These are phyloP conservation scores for Sugiyamaella novakii DNA, from an alignment of 1,139 yeast species.

Conservation along the genomic window DNA sequence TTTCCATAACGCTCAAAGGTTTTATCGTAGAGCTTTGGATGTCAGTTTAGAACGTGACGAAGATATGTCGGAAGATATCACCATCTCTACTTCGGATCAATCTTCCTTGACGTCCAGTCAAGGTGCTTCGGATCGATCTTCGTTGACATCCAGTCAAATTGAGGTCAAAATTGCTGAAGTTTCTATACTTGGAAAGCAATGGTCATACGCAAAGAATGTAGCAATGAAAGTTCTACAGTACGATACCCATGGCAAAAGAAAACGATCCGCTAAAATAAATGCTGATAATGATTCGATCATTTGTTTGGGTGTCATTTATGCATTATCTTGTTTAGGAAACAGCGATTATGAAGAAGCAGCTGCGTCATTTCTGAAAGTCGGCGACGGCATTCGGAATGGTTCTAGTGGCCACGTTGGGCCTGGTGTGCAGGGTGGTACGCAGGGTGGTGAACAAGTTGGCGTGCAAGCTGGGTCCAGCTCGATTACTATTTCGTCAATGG, in stretches of 20 bases:
- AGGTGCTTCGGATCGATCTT: background rate
- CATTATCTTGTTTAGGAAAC: slow-evolving; percentile 15
- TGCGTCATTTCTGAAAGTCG: slow-evolving; percentile 17
- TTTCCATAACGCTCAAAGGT: slow-evolving; percentile 20
- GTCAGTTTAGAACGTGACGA: slow-evolving; percentile 3
- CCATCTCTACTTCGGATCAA: too few species aligned
- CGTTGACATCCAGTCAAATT: background rate
- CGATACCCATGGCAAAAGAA: slow-evolving; percentile 3
- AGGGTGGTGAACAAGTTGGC: too few species aligned
- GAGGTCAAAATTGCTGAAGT: slow-evolving; percentile 12
- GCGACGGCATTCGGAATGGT: slow-evolving; percentile 1
- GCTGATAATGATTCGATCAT: background rate
- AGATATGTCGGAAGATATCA: slow-evolving; percentile 4
- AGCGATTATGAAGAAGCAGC: slow-evolving; percentile 22
- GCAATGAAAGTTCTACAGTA: slow-evolving; percentile 5
- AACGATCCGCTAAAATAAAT: background rate
- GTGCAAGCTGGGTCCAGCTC: background rate
- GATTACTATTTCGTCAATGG: background rate
- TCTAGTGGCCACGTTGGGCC: background rate
- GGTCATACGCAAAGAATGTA: slow-evolving; percentile 19
- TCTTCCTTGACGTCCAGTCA: background rate
- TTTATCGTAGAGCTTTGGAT: slow-evolving; percentile 13
- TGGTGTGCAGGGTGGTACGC: too few species aligned
- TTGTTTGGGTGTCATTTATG: slow-evolving; percentile 16
- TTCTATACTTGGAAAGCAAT: slow-evolving; percentile 15